phyloP scores from a whole-genome alignment of 371 early-diverging fungal species.

The Syncephalis fuscata region DNA sequence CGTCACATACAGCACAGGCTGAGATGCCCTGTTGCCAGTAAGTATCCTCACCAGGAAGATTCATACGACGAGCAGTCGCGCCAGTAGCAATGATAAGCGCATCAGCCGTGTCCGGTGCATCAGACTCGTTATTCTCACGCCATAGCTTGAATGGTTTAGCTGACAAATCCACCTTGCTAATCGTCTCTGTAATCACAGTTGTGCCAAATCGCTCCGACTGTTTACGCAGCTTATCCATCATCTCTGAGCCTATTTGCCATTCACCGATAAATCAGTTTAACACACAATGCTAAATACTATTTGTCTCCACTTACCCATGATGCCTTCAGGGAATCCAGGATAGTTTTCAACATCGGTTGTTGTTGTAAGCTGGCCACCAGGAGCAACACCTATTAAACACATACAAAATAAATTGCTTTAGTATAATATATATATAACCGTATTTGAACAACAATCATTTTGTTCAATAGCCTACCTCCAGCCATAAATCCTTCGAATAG shows the following conservation, averaged over 20 bases:
- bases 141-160: conserved; percentile 79
- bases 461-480: conserved; percentile 46
- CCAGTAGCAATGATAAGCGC: conserved; percentile 95
- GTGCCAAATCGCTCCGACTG: conserved; percentile 75
- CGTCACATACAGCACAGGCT: conserved; percentile 99
- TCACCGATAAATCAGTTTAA: conserved; percentile 39
- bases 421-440: not conserved
- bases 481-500: conserved; percentile 97
- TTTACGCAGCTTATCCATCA: conserved; percentile 66
- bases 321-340: conserved; percentile 32
- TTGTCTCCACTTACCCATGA: conserved; percentile 4
- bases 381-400: conserved; percentile 2
- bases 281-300: conserved; percentile 2
- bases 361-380: conserved; percentile 81
- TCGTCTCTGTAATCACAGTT: conserved; percentile 76
- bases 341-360: conserved; percentile 88
- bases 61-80: conserved; percentile 92
- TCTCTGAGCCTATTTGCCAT: conserved; percentile 62
- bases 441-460: no score
- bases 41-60: conserved; percentile 60
- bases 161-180: conserved; percentile 64
- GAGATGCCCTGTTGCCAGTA: conserved; percentile 96
- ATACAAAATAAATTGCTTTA: not conserved
- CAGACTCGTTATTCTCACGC: conserved; percentile 63
- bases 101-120: conserved; percentile 53